phyloP scores from a whole-genome alignment of 805 yeast species.

The Vanderwaltozyma yarrowii region DNA sequence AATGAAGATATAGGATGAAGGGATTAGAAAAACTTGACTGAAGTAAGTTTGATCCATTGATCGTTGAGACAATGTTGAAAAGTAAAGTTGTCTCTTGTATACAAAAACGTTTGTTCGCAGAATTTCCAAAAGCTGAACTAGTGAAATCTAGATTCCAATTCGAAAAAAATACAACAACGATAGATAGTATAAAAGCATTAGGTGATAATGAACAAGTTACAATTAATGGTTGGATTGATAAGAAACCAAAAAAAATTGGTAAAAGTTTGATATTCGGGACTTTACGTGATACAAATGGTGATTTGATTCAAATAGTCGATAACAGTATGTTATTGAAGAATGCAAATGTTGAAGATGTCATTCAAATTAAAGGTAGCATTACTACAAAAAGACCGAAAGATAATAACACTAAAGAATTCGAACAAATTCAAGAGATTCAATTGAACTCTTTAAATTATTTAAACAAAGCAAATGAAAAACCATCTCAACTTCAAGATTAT shows the following conservation, averaged over 20 bases:
- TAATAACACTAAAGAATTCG: constrained; percentile 7
- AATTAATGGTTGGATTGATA: constrained; percentile 77
- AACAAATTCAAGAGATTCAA: constrained; percentile 46
- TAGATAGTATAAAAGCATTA: constrained; percentile 2
- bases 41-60: too few species aligned
- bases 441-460: constrained; percentile 43
- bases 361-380: constrained; percentile 52
- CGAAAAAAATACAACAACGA: constrained; percentile 5
- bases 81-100: background rate
- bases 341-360: constrained; percentile 63
- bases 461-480: constrained; percentile 52
- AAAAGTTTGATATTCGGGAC: constrained; percentile 58
- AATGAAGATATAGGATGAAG: too few species aligned
- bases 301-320: constrained; percentile 48
- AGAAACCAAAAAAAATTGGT: constrained; percentile 61
- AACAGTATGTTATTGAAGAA: constrained; percentile 33
- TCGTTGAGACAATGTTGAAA: too few species aligned
- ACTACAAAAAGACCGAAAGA: constrained; percentile 14
- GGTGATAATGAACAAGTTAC: constrained; percentile 28
- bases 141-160: constrained; percentile 12
- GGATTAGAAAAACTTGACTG: too few species aligned
- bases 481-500: constrained; percentile 57
- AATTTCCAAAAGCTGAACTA: constrained; percentile 7
- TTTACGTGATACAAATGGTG: constrained; percentile 66
- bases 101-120: background rate